These are phyloP conservation scores for Waltergamsia citrina DNA, from an alignment of 2,329 filamentous ascomycete species.

Conservation along the genomic window DNA sequence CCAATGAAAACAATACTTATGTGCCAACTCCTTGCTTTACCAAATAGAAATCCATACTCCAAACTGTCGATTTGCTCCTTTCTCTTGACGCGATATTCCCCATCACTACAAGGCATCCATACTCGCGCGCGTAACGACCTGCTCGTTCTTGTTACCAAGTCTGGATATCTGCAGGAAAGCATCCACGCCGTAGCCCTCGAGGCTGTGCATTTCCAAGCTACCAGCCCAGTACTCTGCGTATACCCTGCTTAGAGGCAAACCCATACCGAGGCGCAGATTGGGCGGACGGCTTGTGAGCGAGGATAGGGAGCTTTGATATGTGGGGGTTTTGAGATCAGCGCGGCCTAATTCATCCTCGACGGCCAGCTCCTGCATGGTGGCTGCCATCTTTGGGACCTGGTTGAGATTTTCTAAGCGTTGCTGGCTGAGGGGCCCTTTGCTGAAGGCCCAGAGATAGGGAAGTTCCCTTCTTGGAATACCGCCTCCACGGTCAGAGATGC, in stretches of 20 bases:
- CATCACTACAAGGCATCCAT: conserved; percentile 66
- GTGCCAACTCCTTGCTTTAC: neutral
- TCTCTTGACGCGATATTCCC: too few species aligned
- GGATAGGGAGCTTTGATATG: conserved; percentile 56
- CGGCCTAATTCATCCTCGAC: conserved; percentile 31
- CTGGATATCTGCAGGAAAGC: conserved; percentile 94
- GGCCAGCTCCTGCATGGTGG: conserved; percentile 81
- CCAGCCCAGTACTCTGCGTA: conserved; percentile 99
- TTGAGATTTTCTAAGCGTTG: conserved; percentile 75
- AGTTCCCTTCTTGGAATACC: conserved; percentile 79
- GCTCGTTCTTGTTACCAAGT: conserved; percentile 95
- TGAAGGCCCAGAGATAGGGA: conserved; percentile 93
- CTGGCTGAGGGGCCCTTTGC: conserved; percentile 75
- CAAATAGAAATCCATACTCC: too few species aligned
- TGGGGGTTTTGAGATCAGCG: conserved; percentile 30
- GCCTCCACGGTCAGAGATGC: conserved; percentile 90
- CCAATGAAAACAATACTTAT: neutral
- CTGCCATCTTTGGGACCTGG: conserved; percentile 82
- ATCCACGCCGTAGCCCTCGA: conserved; percentile 94
- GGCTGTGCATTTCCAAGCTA: conserved; percentile 77
- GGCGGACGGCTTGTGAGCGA: conserved; percentile 76
- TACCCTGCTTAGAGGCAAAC: conserved; percentile 82
- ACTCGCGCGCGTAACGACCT: conserved; percentile 66
- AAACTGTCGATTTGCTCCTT: neutral
- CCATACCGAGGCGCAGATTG: conserved; percentile 83